Percentiles rank a stretch among this genome's conserved stretches.
Evolutionary conservation across 148 eudicot genomes (phyloP).

Genomic region (Rhododendron griersonianum): DNA sequence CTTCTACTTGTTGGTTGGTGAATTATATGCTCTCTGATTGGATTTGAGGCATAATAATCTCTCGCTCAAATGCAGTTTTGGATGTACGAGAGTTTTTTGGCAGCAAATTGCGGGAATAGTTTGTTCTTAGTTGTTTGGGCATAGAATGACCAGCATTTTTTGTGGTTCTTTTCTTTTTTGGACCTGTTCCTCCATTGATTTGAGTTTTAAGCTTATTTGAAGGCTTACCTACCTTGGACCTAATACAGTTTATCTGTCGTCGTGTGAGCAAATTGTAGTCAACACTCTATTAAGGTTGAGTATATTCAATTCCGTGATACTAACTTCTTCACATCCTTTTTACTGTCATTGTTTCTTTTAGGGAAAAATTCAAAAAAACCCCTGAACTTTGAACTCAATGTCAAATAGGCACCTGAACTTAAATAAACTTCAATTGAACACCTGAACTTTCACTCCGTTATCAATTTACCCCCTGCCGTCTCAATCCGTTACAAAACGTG

Average conservation of each 20-base stretch:
- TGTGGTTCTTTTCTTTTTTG: neutral
- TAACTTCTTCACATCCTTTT: too few species aligned
- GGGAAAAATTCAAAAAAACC: too few species aligned
- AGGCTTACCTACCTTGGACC: neutral
- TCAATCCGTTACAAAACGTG: too few species aligned
- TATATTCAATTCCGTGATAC: too few species aligned
- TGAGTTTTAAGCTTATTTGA: neutral
- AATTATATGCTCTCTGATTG: constrained; percentile 26
- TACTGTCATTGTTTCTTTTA: too few species aligned
- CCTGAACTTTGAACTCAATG: too few species aligned
- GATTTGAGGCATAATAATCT: neutral
- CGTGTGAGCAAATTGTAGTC: too few species aligned
- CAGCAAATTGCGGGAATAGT: neutral
- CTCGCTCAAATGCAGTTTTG: neutral
- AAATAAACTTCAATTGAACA: too few species aligned
- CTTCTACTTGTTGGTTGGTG: neutral
- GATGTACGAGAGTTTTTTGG: neutral
- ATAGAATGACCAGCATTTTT: neutral
- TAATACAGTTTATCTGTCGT: too few species aligned
- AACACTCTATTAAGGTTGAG: neutral
- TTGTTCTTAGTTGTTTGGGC: neutral
- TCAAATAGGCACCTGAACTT: too few species aligned
- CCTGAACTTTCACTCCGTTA: too few species aligned
- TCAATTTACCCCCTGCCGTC: too few species aligned
- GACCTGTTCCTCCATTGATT: neutral